Conservation (phyloP, 208 protist genomes). For the Trypanosoma melophagium region DNA sequence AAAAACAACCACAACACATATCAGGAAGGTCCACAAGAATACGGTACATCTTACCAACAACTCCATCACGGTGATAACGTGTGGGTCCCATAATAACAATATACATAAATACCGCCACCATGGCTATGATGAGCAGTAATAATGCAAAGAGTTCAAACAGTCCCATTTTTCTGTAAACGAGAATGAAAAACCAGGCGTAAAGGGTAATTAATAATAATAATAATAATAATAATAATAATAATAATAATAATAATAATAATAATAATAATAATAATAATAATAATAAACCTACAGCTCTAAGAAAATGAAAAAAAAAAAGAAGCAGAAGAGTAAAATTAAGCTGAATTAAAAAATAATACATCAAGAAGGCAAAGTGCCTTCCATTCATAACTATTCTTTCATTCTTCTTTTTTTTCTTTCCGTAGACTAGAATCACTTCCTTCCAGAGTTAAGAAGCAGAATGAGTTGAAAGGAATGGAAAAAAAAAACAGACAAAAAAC, state of each 20-base stretch:
- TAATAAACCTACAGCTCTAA: no score
- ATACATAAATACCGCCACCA: constrained; percentile 71
- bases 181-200: constrained; percentile 12
- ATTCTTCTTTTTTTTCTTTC: no score
- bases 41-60: constrained; percentile 65
- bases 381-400: no score
- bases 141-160: constrained; percentile 32
- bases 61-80: constrained; percentile 82
- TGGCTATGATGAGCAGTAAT: constrained; percentile 40
- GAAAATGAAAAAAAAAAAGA: no score
- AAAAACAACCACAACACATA: constrained; percentile 41
- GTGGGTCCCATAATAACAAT: constrained; percentile 89
- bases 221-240: background rate
- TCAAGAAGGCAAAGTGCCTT: no score
- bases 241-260: background rate
- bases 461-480: no score
- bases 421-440: no score
- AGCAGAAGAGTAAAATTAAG: no score
- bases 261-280: no score
- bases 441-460: no score
- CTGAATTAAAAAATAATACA: no score
- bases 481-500: background rate
- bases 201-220: background rate
- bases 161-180: constrained; percentile 11
- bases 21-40: constrained; percentile 35